These are phyloP conservation scores for Toxicodendron radicans DNA, from an alignment of 345 rosid species.

Conservation along the genomic window DNA sequence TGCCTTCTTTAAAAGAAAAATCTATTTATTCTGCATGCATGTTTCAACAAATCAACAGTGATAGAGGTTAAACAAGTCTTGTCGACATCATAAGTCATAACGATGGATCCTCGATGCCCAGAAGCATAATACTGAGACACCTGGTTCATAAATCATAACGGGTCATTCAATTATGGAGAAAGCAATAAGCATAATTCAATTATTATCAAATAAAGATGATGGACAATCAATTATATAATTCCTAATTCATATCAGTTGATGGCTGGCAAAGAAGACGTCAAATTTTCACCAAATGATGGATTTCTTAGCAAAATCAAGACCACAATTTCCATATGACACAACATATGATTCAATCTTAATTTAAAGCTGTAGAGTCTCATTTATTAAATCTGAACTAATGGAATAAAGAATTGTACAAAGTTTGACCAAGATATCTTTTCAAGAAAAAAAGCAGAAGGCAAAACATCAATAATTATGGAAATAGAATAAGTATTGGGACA, in stretches of 20 bases:
- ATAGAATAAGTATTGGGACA: background rate
- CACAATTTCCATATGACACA: background rate
- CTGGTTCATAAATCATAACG: background rate
- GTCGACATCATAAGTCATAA: slow-evolving; percentile 7
- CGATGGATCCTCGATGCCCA: background rate
- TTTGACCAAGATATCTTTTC: too few species aligned
- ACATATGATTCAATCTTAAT: background rate
- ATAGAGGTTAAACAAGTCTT: background rate
- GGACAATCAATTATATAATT: background rate
- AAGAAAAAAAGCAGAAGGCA: too few species aligned
- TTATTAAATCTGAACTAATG: background rate
- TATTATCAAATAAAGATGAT: background rate
- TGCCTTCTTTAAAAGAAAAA: slow-evolving; percentile 11
- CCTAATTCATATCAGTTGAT: background rate
- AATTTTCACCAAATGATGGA: slow-evolving; percentile 21
- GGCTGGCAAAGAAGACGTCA: slow-evolving; percentile 10
- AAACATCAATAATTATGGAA: too few species aligned
- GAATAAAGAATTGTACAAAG: too few species aligned
- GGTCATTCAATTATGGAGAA: background rate
- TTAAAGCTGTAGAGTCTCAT: slow-evolving; percentile 2
- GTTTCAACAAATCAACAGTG: slow-evolving; percentile 14
- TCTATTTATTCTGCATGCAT: slow-evolving; percentile 10
- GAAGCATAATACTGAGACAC: background rate
- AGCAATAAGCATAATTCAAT: background rate
- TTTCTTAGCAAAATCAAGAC: background rate